Conservation (phyloP, 1,284 basidiomycete genomes). For the Apiotrichum laibachii region DNA sequence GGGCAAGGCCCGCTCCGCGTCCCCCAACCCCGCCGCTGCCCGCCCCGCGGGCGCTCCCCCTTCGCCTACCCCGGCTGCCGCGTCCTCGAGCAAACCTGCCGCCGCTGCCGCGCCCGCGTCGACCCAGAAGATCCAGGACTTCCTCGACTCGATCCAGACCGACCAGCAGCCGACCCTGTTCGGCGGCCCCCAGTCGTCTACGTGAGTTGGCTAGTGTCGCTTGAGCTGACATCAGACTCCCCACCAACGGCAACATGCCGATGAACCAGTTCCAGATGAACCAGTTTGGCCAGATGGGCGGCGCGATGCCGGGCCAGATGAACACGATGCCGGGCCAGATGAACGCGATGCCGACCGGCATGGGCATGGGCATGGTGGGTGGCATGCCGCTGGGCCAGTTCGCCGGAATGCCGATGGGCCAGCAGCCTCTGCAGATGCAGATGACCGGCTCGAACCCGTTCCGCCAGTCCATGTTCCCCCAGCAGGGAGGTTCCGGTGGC, state of each 20-base stretch:
- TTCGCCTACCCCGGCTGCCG: slow-evolving; percentile 4
- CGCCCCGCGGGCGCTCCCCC: slow-evolving; percentile 15
- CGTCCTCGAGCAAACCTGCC: slow-evolving; percentile 12
- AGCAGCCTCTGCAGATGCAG: slow-evolving; percentile 25
- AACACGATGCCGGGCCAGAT: slow-evolving; percentile 9
- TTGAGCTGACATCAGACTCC: background rate
- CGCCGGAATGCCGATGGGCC: slow-evolving; percentile 1
- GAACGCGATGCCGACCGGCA: slow-evolving; percentile 11
- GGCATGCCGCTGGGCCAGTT: background rate
- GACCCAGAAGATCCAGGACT: slow-evolving; percentile 65
- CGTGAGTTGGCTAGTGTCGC: background rate
- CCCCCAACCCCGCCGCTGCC: slow-evolving; percentile 11
- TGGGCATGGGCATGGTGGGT: background rate
- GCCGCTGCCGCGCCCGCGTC: slow-evolving; percentile 21
- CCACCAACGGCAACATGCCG: slow-evolving; percentile 11
- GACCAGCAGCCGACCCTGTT: slow-evolving; percentile 58
- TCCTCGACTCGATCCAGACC: slow-evolving; percentile 87
- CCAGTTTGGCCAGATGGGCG: slow-evolving; percentile 14
- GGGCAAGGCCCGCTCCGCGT: slow-evolving; percentile 35
- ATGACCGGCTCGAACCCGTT: slow-evolving; percentile 65
- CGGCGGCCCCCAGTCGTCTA: slow-evolving; percentile 26
- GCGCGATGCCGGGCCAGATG: slow-evolving; percentile 6
- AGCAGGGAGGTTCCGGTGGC: slow-evolving; percentile 51
- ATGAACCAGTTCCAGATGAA: slow-evolving; percentile 13
- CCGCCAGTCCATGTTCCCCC: slow-evolving; percentile 56